Conservation (phyloP, 371 early-diverging fungal genomes). For the Mucor mucedo region DNA sequence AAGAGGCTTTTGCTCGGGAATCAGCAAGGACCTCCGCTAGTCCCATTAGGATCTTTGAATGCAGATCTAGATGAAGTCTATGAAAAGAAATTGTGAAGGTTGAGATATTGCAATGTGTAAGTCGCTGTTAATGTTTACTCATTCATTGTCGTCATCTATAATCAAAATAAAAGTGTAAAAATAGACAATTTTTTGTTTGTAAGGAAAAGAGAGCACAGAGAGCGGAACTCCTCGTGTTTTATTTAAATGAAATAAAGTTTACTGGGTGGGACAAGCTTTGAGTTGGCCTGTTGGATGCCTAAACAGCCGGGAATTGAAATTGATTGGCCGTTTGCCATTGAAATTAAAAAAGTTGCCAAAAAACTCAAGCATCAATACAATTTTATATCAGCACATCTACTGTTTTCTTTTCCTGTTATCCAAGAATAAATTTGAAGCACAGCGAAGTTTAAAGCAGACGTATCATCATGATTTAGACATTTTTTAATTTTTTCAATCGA, state of each 20-base stretch:
- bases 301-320: neutral
- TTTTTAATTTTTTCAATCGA: too few species aligned
- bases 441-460: too few species aligned
- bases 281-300: neutral
- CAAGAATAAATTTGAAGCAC: too few species aligned
- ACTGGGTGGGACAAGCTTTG: constrained; percentile 1
- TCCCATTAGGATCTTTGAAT: constrained; percentile 66
- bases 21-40: constrained; percentile 63
- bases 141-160: constrained; percentile 3
- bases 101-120: neutral
- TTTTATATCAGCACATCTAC: too few species aligned
- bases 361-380: too few species aligned
- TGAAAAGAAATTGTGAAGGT: neutral
- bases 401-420: too few species aligned
- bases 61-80: constrained; percentile 47
- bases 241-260: neutral
- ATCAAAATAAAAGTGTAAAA: neutral
- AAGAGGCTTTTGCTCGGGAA: constrained; percentile 46
- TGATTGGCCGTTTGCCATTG: too few species aligned
- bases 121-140: neutral
- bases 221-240: too few species aligned
- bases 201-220: too few species aligned
- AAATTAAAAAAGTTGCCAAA: too few species aligned
- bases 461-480: too few species aligned
- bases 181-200: neutral